Conservation (phyloP, 78 protist genomes). For the Dictyostelium capitatum region DNA sequence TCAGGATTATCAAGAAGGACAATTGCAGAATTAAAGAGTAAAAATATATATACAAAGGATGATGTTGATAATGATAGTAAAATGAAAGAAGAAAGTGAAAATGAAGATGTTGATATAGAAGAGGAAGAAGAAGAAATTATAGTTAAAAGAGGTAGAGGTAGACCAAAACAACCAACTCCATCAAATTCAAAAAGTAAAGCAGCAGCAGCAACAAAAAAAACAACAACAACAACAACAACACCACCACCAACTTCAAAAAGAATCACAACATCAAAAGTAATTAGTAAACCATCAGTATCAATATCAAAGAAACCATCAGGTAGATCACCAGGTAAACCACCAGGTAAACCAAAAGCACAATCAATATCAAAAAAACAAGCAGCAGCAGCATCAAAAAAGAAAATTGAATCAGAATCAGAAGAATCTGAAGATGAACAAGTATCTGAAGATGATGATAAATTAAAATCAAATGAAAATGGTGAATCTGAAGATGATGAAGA, state of each 20-base stretch:
- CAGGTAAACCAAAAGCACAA: constrained; percentile 4
- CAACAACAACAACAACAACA: background rate
- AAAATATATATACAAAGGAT: background rate
- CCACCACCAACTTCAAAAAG: background rate
- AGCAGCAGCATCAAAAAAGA: background rate
- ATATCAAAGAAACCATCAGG: background rate
- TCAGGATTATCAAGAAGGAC: background rate
- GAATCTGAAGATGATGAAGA: background rate
- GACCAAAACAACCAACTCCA: constrained; percentile 1
- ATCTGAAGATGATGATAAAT: background rate
- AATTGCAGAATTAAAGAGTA: constrained; percentile 12
- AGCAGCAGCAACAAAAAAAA: background rate
- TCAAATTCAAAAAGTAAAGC: background rate
- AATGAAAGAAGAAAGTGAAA: background rate
- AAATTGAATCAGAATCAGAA: background rate
- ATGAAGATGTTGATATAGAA: background rate
- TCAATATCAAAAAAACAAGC: constrained; percentile 10
- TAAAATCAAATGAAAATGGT: background rate
- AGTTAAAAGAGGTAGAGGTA: background rate
- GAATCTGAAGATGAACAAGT: background rate
- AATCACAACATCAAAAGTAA: background rate
- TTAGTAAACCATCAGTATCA: background rate
- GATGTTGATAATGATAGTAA: background rate
- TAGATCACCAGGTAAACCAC: background rate
- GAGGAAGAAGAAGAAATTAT: background rate